A percentile compares a stretch with the other conserved stretches of the same genome.
Evolutionary conservation across 2,329 filamentous ascomycete genomes (phyloP).

Genomic region (Beauveria sp.): DNA sequence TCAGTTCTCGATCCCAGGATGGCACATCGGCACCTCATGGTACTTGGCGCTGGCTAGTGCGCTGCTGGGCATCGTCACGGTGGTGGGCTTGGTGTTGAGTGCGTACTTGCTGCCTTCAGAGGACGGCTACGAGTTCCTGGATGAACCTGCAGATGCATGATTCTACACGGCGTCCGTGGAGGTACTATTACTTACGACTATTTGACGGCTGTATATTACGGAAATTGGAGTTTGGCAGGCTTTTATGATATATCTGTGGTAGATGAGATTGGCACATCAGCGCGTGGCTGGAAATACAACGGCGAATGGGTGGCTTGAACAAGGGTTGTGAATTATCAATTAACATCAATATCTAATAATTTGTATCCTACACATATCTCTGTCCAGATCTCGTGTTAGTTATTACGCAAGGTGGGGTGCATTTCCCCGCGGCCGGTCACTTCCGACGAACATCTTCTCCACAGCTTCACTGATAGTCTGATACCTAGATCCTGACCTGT

Average conservation of each 20-base stretch:
- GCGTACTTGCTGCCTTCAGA: conserved; percentile 68
- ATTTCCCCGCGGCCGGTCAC: conserved; percentile 1
- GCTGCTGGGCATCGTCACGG: conserved; percentile 43
- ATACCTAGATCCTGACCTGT: neutral
- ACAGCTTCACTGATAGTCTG: neutral
- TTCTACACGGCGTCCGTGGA: too few relatives aligned
- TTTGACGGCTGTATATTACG: neutral
- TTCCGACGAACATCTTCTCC: conserved; percentile 3
- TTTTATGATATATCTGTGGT: neutral
- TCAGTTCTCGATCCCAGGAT: conserved; percentile 72
- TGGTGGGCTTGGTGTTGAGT: conserved; percentile 54
- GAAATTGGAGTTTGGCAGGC: neutral
- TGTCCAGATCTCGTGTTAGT: neutral
- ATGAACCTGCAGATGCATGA: conserved; percentile 46
- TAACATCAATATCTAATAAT: neutral
- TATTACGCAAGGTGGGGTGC: neutral
- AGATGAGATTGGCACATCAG: neutral
- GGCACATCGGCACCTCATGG: conserved; percentile 74
- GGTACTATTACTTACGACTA: neutral
- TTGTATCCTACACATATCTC: neutral
- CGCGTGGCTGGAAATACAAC: neutral
- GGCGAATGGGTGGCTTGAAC: neutral
- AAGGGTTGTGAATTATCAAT: neutral
- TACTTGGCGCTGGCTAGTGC: conserved; percentile 57
- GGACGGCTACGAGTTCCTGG: conserved; percentile 72